phyloP scores from a whole-genome alignment of 257 asterid species.

The Oldenlandia corymbosa region DNA sequence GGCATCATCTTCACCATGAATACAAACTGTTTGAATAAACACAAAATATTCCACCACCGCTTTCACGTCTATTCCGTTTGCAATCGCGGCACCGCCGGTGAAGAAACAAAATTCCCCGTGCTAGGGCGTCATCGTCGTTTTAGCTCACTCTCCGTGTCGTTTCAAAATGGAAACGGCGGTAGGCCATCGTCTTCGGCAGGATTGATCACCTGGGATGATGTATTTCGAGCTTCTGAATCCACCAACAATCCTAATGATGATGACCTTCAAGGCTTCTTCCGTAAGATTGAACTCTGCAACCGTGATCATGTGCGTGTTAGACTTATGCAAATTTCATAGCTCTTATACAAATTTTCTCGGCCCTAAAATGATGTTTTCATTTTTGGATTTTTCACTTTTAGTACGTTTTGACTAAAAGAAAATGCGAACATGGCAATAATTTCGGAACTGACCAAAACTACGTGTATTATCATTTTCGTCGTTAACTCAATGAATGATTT shows the following conservation, averaged over 20 bases:
- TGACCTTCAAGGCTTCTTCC: constrained; percentile 57
- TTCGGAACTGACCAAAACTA: no score
- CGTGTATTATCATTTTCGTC: no score
- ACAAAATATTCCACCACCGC: constrained; percentile 4
- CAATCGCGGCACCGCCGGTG: constrained; percentile 1
- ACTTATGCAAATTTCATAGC: no score
- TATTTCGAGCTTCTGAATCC: constrained; percentile 23
- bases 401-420: no score
- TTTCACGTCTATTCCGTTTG: constrained; percentile 3
- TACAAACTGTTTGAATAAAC: background rate
- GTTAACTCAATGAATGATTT: no score
- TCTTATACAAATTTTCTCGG: no score
- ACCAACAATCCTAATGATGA: constrained; percentile 28
- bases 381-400: no score
- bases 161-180: background rate
- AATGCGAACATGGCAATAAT: no score
- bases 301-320: constrained; percentile 80
- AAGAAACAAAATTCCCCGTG: constrained; percentile 14
- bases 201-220: constrained; percentile 82
- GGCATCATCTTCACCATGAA: background rate
- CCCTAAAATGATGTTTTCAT: no score
- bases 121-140: constrained; percentile 14
- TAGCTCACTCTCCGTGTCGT: constrained; percentile 8
- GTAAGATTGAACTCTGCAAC: constrained; percentile 61
- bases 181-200: constrained; percentile 16